Evolutionary conservation across 495 filamentous ascomycete genomes (phyloP).

Genomic region (Aspergillus olivimuriae): DNA sequence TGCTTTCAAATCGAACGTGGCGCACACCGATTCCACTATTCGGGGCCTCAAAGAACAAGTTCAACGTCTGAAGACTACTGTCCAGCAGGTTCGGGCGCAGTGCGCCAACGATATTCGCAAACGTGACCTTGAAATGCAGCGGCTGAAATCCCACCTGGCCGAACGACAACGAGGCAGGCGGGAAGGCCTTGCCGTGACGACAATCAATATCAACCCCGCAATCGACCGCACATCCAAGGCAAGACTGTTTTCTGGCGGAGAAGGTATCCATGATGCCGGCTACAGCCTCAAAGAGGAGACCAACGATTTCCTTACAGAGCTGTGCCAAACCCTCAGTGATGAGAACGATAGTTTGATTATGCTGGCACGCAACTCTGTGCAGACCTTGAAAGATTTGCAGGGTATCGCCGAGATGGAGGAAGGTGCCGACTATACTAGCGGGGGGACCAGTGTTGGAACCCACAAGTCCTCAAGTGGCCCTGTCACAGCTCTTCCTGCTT

Average conservation of each 20-base stretch:
- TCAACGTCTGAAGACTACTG: constrained; percentile 63
- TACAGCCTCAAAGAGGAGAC: constrained; percentile 82
- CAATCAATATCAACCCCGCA: constrained; percentile 41
- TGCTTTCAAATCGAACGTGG: constrained; percentile 58
- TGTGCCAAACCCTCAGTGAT: constrained; percentile 83
- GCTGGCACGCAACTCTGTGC: constrained; percentile 63
- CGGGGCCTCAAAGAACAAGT: constrained; percentile 74
- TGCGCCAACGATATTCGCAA: constrained; percentile 92
- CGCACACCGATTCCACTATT: constrained; percentile 62
- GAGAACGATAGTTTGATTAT: constrained; percentile 83
- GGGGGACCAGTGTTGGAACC: constrained; percentile 31
- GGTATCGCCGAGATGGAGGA: constrained; percentile 55
- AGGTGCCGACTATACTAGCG: constrained; percentile 31
- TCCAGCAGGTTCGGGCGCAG: constrained; percentile 75
- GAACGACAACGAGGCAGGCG: constrained; percentile 46
- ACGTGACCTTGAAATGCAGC: constrained; percentile 80
- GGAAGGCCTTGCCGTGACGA: constrained; percentile 44
- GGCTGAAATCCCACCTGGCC: constrained; percentile 76
- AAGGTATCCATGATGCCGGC: constrained; percentile 48
- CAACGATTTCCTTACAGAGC: constrained; percentile 81
- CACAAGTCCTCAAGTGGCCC: constrained; percentile 23
- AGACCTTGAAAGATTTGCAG: constrained; percentile 70
- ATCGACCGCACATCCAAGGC: constrained; percentile 30
- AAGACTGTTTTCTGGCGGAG: constrained; percentile 25
- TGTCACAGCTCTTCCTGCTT: constrained; percentile 42